These are phyloP conservation scores for Gossypium thurberi DNA, from an alignment of 345 rosid species.

Conservation along the genomic window DNA sequence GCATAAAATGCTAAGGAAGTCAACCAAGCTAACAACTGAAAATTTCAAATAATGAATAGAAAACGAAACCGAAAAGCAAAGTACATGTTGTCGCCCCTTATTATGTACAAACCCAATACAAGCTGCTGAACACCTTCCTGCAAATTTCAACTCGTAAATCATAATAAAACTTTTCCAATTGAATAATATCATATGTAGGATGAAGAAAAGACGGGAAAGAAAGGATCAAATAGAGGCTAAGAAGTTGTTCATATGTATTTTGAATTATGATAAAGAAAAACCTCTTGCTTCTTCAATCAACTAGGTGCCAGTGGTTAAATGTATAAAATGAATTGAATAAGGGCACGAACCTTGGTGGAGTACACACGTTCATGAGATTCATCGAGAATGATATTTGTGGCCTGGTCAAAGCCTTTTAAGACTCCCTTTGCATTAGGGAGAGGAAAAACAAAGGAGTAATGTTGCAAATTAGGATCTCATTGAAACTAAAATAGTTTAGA, in stretches of 20 bases:
- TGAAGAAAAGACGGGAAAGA: neutral
- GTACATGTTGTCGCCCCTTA: slow-evolving; percentile 98
- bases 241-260: neutral
- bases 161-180: neutral
- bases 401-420: slow-evolving; percentile 85
- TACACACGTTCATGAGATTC: slow-evolving; percentile 89
- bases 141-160: slow-evolving; percentile 5
- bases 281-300: neutral
- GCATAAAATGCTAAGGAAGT: neutral
- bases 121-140: slow-evolving; percentile 97
- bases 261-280: neutral
- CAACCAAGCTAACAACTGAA: neutral
- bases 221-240: neutral
- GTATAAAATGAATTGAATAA: neutral
- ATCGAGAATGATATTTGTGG: slow-evolving; percentile 82
- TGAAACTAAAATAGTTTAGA: neutral
- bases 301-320: neutral
- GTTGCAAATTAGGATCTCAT: neutral
- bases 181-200: neutral
- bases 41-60: neutral
- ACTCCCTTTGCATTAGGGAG: slow-evolving; percentile 41
- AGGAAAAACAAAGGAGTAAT: neutral
- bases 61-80: slow-evolving; percentile 4
- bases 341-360: slow-evolving; percentile 61
- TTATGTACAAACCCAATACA: slow-evolving; percentile 90